A percentile compares a stretch with the other conserved stretches of the same genome.
Evolutionary conservation across 805 yeast species (phyloP).

Genomic region (Kodamaea kakaduensis): DNA sequence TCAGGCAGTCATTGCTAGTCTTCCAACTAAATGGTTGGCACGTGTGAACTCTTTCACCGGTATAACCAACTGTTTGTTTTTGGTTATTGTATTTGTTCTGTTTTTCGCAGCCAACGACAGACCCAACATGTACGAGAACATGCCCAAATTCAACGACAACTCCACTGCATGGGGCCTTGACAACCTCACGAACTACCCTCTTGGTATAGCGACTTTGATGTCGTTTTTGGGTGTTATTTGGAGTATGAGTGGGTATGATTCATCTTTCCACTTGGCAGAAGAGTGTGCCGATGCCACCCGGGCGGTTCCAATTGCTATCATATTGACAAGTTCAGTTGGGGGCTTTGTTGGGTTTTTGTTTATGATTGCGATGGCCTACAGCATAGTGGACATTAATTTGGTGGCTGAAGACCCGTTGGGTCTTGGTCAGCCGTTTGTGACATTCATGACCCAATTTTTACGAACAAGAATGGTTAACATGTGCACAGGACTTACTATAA

Average conservation of each 20-base stretch:
- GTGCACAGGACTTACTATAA: conserved; percentile 37
- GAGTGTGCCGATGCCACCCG: conserved; percentile 61
- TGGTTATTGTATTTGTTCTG: conserved; percentile 50
- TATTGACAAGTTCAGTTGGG: conserved; percentile 52
- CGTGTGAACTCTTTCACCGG: conserved; percentile 50
- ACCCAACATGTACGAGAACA: conserved; percentile 23
- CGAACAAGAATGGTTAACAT: conserved; percentile 39
- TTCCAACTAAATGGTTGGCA: conserved; percentile 55
- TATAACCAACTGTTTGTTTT: conserved; percentile 42
- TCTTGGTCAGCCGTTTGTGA: conserved; percentile 57
- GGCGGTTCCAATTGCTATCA: conserved; percentile 67
- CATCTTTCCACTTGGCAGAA: conserved; percentile 70
- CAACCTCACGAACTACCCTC: conserved; percentile 60
- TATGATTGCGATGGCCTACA: conserved; percentile 61
- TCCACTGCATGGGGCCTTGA: conserved; percentile 50
- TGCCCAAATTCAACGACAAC: conserved; percentile 47
- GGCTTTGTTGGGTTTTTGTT: conserved; percentile 54
- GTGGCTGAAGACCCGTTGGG: conserved; percentile 47
- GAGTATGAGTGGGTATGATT: conserved; percentile 75
- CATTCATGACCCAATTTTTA: conserved; percentile 49
- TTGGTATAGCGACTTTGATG: conserved; percentile 54
- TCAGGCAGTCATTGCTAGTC: conserved; percentile 46
- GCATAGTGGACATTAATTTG: conserved; percentile 46
- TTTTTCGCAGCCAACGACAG: conserved; percentile 52
- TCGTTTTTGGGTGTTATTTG: conserved; percentile 58